These are phyloP conservation scores for Pseudonitzschia pungens DNA, from an alignment of 108 stramenopile genomes.

Conservation along the genomic window DNA sequence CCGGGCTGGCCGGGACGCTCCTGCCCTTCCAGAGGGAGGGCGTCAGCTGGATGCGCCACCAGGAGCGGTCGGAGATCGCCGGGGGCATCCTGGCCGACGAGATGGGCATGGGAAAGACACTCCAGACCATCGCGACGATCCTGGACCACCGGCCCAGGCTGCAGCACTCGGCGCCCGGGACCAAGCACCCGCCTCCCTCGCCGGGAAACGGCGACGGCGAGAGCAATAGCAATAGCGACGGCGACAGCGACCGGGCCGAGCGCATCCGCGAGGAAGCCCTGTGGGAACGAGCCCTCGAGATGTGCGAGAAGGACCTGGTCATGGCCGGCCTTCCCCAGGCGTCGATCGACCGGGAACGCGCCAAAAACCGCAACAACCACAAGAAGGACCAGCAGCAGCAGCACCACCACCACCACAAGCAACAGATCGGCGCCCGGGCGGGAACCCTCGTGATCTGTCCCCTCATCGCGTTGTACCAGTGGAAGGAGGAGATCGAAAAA, in stretches of 20 bases:
- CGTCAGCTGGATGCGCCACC: conserved; percentile 89
- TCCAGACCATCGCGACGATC: conserved; percentile 94
- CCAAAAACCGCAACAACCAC: no score
- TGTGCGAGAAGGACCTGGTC: conserved; percentile 81
- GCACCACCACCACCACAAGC: conserved; percentile 30
- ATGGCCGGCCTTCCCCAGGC: conserved; percentile 69
- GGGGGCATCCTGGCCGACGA: conserved; percentile 91
- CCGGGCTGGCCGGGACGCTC: conserved; percentile 71
- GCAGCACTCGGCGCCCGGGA: conserved; percentile 63
- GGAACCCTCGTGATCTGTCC: conserved; percentile 96
- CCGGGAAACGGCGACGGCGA: no score
- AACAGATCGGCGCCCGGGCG: conserved; percentile 47
- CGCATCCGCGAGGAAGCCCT: conserved; percentile 59
- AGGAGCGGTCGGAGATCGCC: conserved; percentile 67
- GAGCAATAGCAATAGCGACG: no score
- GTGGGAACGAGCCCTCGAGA: conserved; percentile 52
- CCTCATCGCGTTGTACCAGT: conserved; percentile 93
- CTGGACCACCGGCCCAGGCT: conserved; percentile 80
- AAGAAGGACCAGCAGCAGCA: conserved; percentile 32
- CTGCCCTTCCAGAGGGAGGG: conserved; percentile 98
- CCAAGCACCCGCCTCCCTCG: conserved; percentile 65
- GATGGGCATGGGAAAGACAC: conserved; percentile 74
- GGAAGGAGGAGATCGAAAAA: conserved; percentile 95
- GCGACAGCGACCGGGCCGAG: conserved; percentile 35
- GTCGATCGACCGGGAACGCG: conserved; percentile 33